Percentiles rank a stretch among this genome's conserved stretches.
Conservation (phyloP, 2,329 filamentous ascomycete species). For the Fusarium xyrophilum region DNA sequence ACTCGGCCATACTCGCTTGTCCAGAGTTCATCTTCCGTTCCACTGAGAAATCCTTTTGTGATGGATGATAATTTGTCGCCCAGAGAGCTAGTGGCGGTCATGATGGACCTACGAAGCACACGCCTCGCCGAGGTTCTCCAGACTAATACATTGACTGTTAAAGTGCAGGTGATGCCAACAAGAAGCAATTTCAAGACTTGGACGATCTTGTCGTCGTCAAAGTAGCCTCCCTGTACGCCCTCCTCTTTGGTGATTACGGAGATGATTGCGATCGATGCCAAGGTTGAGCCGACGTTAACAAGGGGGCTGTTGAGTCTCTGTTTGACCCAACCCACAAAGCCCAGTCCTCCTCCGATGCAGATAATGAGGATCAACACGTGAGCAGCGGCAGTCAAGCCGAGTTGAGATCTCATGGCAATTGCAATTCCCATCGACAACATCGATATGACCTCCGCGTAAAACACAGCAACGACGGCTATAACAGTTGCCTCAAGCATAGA, state of each 20-base stretch:
- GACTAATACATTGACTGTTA: conserved; percentile 77
- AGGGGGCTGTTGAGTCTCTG: conserved; percentile 78
- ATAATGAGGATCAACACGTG: conserved; percentile 81
- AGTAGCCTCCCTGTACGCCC: conserved; percentile 80
- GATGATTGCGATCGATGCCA: conserved; percentile 88
- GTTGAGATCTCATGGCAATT: conserved; percentile 73
- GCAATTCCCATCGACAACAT: conserved; percentile 89
- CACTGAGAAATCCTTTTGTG: conserved; percentile 82
- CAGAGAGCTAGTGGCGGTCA: conserved; percentile 75
- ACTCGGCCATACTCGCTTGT: conserved; percentile 70
- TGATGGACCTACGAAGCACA: conserved; percentile 74
- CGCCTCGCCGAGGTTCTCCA: conserved; percentile 80
- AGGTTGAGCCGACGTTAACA: conserved; percentile 83
- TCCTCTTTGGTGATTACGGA: conserved; percentile 91
- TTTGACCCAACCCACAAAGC: conserved; percentile 88
- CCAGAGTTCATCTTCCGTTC: conserved; percentile 78
- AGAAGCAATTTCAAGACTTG: conserved; percentile 84
- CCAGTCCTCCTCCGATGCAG: conserved; percentile 85
- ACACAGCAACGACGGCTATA: conserved; percentile 77
- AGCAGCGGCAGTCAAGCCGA: conserved; percentile 72
- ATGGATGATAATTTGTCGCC: conserved; percentile 84
- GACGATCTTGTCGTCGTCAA: conserved; percentile 80
- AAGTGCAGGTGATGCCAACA: conserved; percentile 76
- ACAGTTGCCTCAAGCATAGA: conserved; percentile 88
- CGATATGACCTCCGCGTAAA: conserved; percentile 73